phyloP scores from a whole-genome alignment of 495 filamentous ascomycete species.

The Talaromyces thailandensis region DNA sequence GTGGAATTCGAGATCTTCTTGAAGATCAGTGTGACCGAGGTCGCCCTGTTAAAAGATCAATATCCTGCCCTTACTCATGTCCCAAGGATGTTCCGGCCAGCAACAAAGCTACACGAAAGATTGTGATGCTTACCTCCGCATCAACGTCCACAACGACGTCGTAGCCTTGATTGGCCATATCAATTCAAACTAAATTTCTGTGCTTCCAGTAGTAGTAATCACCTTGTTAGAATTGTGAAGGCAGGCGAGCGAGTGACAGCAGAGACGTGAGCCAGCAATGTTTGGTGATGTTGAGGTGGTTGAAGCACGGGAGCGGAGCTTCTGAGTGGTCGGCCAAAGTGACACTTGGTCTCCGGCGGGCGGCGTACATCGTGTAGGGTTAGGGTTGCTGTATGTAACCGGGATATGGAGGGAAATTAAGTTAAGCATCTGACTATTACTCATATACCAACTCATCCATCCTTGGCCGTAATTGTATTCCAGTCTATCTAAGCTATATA shows the following conservation, averaged over 20 bases:
- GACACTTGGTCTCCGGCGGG: conserved; percentile 6
- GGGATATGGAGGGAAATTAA: no score
- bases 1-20: conserved; percentile 99
- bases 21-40: conserved; percentile 93
- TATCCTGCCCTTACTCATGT: not conserved
- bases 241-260: not conserved
- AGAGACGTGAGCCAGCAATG: conserved; percentile 1
- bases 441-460: no score
- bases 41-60: conserved; percentile 58
- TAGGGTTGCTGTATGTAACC: not conserved
- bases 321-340: conserved; percentile 8
- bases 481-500: not conserved
- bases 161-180: conserved; percentile 80
- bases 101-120: not conserved
- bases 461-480: not conserved
- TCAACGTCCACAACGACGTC: conserved; percentile 97
- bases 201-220: not conserved
- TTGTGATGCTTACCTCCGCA: conserved; percentile 56
- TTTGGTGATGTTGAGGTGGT: conserved; percentile 8
- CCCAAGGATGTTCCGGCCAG: not conserved
- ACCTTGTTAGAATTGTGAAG: not conserved
- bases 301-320: conserved; percentile 3
- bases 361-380: not conserved
- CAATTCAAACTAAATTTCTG: not conserved
- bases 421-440: no score